phyloP scores from a whole-genome alignment of 1,139 yeast species.

The Magnusiomyces sp. region DNA sequence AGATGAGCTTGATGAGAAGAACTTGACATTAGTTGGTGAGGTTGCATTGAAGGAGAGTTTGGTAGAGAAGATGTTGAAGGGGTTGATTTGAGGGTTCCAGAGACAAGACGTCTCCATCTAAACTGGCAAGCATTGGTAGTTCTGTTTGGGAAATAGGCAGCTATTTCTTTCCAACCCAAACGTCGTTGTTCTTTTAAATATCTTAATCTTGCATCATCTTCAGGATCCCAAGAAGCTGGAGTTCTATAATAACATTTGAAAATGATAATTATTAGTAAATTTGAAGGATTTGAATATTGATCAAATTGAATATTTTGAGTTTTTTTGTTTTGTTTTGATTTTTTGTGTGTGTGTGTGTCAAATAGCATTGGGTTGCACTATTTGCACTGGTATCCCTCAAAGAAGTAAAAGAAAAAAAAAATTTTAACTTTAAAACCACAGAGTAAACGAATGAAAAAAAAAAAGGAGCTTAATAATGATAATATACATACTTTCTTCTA shows the following conservation, averaged over 20 bases:
- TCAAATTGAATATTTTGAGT: no score
- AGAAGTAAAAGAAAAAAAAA: not conserved
- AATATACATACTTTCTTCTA: no score
- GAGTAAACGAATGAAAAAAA: not conserved
- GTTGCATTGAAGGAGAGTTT: not conserved
- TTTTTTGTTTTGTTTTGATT: no score
- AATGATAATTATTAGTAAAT: no score
- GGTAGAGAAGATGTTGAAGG: not conserved
- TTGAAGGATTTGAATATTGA: no score
- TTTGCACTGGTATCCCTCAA: no score
- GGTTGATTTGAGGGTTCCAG: slow-evolving; percentile 34
- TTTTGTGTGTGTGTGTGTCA: no score
- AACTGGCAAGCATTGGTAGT: slow-evolving; percentile 82
- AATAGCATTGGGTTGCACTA: no score
- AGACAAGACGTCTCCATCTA: slow-evolving; percentile 62
- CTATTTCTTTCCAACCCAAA: slow-evolving; percentile 76
- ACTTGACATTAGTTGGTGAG: not conserved
- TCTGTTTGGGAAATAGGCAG: slow-evolving; percentile 57
- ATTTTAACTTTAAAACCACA: not conserved
- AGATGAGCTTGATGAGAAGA: not conserved
- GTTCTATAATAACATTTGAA: no score
- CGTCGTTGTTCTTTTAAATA: slow-evolving; percentile 65
- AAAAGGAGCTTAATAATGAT: no score
- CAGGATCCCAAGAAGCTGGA: slow-evolving; percentile 73
- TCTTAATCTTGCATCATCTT: slow-evolving; percentile 59